A percentile compares a stretch with the other conserved stretches of the same genome.
These are phyloP conservation scores for Sordaria brevicollis DNA, from an alignment of 495 filamentous ascomycete genomes.

Conservation along the genomic window DNA sequence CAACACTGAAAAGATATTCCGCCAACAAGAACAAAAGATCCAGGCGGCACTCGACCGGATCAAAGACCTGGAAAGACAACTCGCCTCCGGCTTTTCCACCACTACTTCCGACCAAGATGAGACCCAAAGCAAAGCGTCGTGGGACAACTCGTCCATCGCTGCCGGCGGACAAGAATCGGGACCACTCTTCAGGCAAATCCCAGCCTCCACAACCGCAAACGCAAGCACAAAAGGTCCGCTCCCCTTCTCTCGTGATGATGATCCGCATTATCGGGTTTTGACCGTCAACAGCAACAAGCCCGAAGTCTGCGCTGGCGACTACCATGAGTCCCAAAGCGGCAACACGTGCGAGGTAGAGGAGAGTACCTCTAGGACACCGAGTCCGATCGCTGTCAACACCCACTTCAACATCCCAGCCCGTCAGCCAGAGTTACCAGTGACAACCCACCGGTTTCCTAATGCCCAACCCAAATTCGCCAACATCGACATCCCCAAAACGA, in stretches of 20 bases:
- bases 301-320: not conserved
- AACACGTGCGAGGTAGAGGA: not conserved
- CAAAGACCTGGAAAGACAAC: not conserved
- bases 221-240: not conserved
- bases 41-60: not conserved
- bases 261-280: not conserved
- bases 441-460: too few species aligned
- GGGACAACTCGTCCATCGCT: not conserved
- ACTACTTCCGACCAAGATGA: not conserved
- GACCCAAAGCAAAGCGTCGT: not conserved
- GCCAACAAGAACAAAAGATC: not conserved
- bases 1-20: not conserved
- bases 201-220: too few species aligned
- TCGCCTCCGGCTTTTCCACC: not conserved
- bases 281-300: not conserved
- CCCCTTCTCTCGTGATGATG: not conserved
- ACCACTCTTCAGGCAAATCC: not conserved
- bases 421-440: too few species aligned
- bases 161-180: not conserved
- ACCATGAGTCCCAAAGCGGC: too few species aligned
- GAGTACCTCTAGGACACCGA: not conserved
- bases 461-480: too few species aligned
- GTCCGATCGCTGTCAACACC: not conserved
- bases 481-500: too few species aligned
- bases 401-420: not conserved